phyloP scores from a whole-genome alignment of 176 grass and related monocot species.

The Musa itinerans region DNA sequence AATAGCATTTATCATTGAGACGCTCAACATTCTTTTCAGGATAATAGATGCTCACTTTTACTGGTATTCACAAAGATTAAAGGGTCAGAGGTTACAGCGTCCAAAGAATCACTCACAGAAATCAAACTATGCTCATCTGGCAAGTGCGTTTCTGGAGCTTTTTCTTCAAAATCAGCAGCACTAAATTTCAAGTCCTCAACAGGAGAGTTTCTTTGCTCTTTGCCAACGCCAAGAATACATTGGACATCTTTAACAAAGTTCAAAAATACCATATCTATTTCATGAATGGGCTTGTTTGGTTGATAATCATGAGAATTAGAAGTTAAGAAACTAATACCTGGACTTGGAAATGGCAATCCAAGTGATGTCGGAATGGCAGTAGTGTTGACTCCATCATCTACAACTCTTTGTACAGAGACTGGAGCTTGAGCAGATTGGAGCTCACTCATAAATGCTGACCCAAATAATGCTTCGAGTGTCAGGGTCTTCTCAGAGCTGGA shows the following conservation, averaged over 20 bases:
- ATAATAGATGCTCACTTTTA: constrained; percentile 37
- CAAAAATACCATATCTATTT: constrained; percentile 14
- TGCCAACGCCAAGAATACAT: constrained; percentile 18
- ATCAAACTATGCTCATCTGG: constrained; percentile 87
- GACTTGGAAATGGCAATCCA: constrained; percentile 22
- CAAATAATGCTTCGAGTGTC: constrained; percentile 81
- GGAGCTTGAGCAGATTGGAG: constrained; percentile 89
- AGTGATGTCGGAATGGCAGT: constrained; percentile 11
- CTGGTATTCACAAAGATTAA: constrained; percentile 34
- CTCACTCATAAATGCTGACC: constrained; percentile 80
- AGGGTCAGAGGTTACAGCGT: constrained; percentile 31
- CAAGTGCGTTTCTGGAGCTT: constrained; percentile 47
- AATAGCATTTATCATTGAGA: constrained; percentile 47
- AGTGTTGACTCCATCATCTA: constrained; percentile 26
- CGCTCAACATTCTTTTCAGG: constrained; percentile 28
- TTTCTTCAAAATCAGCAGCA: constrained; percentile 37
- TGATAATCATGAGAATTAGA: constrained; percentile 31
- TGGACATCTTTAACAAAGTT: constrained; percentile 25
- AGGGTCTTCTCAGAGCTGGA: constrained; percentile 43
- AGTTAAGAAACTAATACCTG: constrained; percentile 23
- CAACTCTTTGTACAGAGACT: constrained; percentile 48
- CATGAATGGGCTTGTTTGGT: constrained; percentile 15
- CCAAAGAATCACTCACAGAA: constrained; percentile 42
- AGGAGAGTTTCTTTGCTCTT: constrained; percentile 24
- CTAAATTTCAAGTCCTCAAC: constrained; percentile 23